Conservation (phyloP, 148 eudicot genomes). For the Arbutus unedo region DNA sequence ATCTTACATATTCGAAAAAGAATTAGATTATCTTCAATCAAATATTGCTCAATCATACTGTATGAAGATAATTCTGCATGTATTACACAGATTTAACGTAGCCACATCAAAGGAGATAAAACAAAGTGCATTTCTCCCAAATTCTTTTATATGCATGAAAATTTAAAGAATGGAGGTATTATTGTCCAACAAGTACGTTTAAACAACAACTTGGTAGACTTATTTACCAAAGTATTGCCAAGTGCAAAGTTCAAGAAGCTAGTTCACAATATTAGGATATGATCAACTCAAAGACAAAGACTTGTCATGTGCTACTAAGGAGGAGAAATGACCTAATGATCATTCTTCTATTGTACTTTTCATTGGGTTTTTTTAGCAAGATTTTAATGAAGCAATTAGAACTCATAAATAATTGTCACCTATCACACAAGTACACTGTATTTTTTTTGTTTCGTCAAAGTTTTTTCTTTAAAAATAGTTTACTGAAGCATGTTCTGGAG, state of each 20-base stretch:
- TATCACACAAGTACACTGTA: no score
- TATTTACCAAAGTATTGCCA: slow-evolving; percentile 3
- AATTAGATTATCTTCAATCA: background rate
- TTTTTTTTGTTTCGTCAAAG: no score
- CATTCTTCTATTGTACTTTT: no score
- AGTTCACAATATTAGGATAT: background rate
- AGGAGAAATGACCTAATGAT: no score
- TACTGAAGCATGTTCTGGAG: no score
- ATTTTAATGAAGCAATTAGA: background rate
- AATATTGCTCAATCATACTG: background rate
- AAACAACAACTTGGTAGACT: background rate
- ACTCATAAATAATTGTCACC: no score
- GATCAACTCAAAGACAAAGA: background rate
- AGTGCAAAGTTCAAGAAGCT: background rate
- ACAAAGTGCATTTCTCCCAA: slow-evolving; percentile 17
- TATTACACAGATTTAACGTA: slow-evolving; percentile 2
- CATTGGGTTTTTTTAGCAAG: background rate
- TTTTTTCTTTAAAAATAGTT: no score
- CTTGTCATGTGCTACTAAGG: background rate
- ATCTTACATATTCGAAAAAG: background rate
- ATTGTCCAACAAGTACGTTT: background rate
- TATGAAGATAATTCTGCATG: slow-evolving; percentile 15
- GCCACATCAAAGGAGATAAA: slow-evolving; percentile 12
- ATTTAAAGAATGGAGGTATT: slow-evolving; percentile 5
- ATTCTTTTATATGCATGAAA: slow-evolving; percentile 6